Evolutionary conservation across 2,329 filamentous ascomycete genomes (phyloP), one percentile per base, ranked within the genome.

Genomic region (Nigrospora sphaerica): DNA sequence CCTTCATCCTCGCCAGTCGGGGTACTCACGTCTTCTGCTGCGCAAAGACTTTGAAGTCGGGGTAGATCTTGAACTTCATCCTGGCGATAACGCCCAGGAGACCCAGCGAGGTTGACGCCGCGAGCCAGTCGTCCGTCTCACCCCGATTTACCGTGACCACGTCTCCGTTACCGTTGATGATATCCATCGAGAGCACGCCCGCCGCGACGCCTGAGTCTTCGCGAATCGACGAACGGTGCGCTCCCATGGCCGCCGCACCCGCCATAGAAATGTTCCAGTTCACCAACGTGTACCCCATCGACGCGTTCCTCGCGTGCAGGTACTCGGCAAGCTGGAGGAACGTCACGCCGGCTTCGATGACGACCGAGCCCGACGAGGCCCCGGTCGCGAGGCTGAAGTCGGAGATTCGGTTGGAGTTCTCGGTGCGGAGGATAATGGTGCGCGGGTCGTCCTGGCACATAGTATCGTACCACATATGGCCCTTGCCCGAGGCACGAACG

Each of bases 211-310:
- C 74, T 5, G 72, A 71, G 28, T 73, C 66, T 51, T 75, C 71
- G 12, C 70, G 59, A 14, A 76, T 62, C 14, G 71, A 71, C 1
- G 67, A 71, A 13, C 73, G 65, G 51, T 77, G 73, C 3, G 72
- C 73, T 1, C 73, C 73, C 73, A 77, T 77, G 4, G 73, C 73
- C 4, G 76, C 67, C 35, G 68, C 69, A 13, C 73, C 73, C 1
- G 70, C 73, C 33, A 76, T 62, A 6, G 69, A 74, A 45, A 76
- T 76, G 50, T 76, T 76, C 73, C 73, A 77, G 54, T 76, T 77
- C 5, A 76, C 72, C 4, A 77, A 59, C 1, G 72, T 72, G 44
- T 74, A 74, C 16, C 73, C 73, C 38, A 75, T 68, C 19, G 67
- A 70, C 11, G 72, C 73, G 14, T 63, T 66, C 19, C 66, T 61